Conservation (phyloP, 1,284 basidiomycete genomes). For the Fomitopsis betulina region DNA sequence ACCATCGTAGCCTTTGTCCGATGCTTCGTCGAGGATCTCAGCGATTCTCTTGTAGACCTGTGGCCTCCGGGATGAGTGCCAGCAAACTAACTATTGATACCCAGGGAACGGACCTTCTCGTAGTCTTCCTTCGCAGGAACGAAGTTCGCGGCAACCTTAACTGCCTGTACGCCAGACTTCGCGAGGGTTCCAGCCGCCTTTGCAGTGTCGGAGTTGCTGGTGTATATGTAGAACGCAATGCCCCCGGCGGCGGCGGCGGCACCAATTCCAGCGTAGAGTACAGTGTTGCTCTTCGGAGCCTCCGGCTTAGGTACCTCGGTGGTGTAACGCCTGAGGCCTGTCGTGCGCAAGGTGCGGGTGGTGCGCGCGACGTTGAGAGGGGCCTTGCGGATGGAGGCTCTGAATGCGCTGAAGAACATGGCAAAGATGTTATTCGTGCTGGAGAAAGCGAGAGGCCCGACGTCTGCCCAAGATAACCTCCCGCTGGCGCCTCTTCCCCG, state of each 20-base stretch:
- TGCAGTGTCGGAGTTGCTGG: constrained; percentile 37
- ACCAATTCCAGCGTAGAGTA: constrained; percentile 53
- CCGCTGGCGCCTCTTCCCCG: not conserved
- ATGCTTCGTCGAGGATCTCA: constrained; percentile 69
- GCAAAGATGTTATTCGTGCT: not conserved
- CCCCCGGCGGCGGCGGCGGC: constrained; percentile 44
- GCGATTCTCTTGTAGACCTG: constrained; percentile 88
- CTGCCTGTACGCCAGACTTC: constrained; percentile 55
- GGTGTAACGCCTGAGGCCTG: constrained; percentile 51
- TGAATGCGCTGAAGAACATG: constrained; percentile 50
- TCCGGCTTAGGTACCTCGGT: constrained; percentile 37
- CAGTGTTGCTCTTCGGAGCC: constrained; percentile 40
- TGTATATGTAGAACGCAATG: constrained; percentile 51
- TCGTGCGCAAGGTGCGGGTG: constrained; percentile 21
- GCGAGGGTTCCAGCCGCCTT: constrained; percentile 47
- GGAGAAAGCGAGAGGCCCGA: not conserved
- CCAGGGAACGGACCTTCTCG: constrained; percentile 59
- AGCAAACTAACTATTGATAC: not conserved
- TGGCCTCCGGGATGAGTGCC: not conserved
- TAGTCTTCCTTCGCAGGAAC: constrained; percentile 77
- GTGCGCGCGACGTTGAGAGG: constrained; percentile 33
- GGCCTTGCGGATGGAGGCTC: constrained; percentile 41
- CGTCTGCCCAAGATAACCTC: not conserved
- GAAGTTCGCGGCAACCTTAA: constrained; percentile 61
- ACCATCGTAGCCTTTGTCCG: constrained; percentile 77